Evolutionary conservation across 2,329 filamentous ascomycete species (phyloP).

Genomic region (Aspergillus sergii): DNA sequence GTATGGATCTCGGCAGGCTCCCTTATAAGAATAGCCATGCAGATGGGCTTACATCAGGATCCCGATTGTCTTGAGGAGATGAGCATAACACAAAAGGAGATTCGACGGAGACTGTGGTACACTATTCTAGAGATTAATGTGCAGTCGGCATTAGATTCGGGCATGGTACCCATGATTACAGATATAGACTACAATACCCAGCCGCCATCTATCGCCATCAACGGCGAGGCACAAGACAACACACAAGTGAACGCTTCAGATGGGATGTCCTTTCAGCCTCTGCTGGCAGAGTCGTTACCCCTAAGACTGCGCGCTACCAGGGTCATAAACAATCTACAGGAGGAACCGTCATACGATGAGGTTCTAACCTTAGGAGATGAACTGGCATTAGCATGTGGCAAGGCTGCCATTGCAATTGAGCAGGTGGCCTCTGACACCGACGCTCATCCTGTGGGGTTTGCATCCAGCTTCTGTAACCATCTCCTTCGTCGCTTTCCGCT

Average conservation of each 20-base stretch:
- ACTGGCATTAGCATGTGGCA: conserved; percentile 15
- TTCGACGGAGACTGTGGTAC: conserved; percentile 37
- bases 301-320: conserved; percentile 15
- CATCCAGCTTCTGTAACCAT: conserved; percentile 21
- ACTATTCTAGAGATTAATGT: conserved; percentile 39
- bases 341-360: conserved; percentile 23
- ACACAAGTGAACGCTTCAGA: background rate
- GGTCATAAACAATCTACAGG: conserved; percentile 26
- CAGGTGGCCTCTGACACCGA: background rate
- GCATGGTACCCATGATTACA: conserved; percentile 32
- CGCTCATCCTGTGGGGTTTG: conserved; percentile 11
- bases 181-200: conserved; percentile 36
- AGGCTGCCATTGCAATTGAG: conserved; percentile 2
- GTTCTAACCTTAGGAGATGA: conserved; percentile 22
- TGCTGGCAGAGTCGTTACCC: conserved; percentile 19
- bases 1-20: conserved; percentile 38
- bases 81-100: conserved; percentile 22
- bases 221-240: conserved; percentile 14
- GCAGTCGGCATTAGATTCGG: conserved; percentile 35
- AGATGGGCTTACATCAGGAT: conserved; percentile 37
- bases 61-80: conserved; percentile 26
- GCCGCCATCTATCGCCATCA: conserved; percentile 25
- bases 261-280: background rate
- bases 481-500: conserved; percentile 24
- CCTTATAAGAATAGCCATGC: conserved; percentile 32